Evolutionary conservation across 345 rosid species (phyloP).

Genomic region (Hevea brasiliensis): DNA sequence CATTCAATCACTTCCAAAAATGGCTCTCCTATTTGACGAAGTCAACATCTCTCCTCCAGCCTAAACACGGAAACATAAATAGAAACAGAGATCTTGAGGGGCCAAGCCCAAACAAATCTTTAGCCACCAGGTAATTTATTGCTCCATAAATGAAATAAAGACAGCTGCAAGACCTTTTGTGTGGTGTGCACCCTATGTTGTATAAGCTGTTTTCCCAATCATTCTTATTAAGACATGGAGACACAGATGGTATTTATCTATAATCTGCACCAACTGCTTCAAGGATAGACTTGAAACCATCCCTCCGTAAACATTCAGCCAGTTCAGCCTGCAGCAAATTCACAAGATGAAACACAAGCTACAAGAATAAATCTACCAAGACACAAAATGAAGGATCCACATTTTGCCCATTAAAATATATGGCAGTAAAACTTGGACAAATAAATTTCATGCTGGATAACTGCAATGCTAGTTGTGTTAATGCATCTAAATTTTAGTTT

Average conservation of each 20-base stretch:
- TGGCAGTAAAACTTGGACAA: not conserved
- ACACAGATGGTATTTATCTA: constrained; percentile 35
- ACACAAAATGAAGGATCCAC: not conserved
- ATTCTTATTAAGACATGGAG: not conserved
- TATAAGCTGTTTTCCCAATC: not conserved
- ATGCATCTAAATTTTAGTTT: no score
- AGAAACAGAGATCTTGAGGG: not conserved
- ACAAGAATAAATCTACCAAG: not conserved
- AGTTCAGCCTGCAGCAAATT: constrained; percentile 62
- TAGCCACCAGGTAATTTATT: not conserved
- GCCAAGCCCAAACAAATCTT: constrained; percentile 3
- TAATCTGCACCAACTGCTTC: constrained; percentile 94
- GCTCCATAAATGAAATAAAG: not conserved
- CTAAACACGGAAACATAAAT: not conserved
- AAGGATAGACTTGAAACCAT: constrained; percentile 75
- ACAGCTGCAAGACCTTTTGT: not conserved
- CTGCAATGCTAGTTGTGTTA: no score
- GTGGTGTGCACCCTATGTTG: not conserved
- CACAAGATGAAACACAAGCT: not conserved
- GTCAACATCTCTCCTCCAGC: not conserved
- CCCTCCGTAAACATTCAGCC: constrained; percentile 78
- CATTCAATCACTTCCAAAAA: not conserved
- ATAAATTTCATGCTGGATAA: not conserved
- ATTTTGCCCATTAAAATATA: not conserved
- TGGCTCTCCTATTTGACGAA: not conserved